Conservation (phyloP, 371 early-diverging fungal genomes). For the Fennellomyces sp. region DNA sequence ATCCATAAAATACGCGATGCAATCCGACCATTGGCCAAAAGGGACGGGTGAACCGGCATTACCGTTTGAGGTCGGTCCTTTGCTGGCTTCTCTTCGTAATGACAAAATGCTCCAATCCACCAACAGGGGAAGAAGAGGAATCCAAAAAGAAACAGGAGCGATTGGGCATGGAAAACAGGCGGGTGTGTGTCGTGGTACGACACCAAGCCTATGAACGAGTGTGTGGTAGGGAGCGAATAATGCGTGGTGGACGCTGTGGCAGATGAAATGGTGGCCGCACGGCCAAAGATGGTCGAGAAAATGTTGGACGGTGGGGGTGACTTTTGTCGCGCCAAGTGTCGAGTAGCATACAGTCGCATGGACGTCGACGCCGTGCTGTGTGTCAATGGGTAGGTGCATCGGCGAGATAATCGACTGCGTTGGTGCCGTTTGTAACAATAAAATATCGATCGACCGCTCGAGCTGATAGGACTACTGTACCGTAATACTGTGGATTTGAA, state of each 20-base stretch:
- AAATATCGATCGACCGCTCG: not conserved
- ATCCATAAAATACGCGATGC: constrained; percentile 18
- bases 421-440: not conserved
- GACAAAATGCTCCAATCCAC: constrained; percentile 43
- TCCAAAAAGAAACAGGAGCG: constrained; percentile 45
- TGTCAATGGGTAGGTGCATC: not conserved
- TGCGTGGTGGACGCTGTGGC: not conserved
- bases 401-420: not conserved
- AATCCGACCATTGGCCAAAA: constrained; percentile 35
- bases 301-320: not conserved
- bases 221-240: not conserved
- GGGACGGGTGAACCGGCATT: constrained; percentile 31
- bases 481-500: not conserved
- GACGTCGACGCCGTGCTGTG: not conserved
- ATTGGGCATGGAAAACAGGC: constrained; percentile 45
- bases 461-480: not conserved
- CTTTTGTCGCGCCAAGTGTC: not conserved
- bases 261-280: constrained; percentile 5
- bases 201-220: not conserved
- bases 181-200: not conserved
- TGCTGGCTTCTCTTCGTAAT: not conserved
- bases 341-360: not conserved
- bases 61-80: not conserved
- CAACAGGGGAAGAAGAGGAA: constrained; percentile 49
- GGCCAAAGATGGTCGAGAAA: not conserved